Evolutionary conservation across 208 protist genomes (phyloP).

Genomic region (Herpetomonas samuelpessoai): DNA sequence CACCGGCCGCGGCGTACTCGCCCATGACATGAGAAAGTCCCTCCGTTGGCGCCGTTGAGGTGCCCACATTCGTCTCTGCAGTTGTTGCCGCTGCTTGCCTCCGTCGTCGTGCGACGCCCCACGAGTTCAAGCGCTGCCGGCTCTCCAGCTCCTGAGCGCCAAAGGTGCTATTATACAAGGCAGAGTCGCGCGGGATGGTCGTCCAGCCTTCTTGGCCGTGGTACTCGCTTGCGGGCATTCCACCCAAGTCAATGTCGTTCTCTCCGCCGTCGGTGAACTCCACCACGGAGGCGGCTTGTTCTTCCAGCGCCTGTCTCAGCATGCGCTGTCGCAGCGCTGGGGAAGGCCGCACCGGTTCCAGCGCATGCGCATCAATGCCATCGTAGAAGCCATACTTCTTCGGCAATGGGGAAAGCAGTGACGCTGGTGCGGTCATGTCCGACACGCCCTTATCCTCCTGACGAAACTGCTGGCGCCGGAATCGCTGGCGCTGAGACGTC

Average conservation of each 20-base stretch:
- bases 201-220: slow-evolving; percentile 73
- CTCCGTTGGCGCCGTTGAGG: neutral
- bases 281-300: slow-evolving; percentile 52
- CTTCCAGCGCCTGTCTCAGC: slow-evolving; percentile 57
- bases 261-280: slow-evolving; percentile 82
- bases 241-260: slow-evolving; percentile 71
- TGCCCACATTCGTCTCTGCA: neutral
- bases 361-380: slow-evolving; percentile 63
- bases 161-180: slow-evolving; percentile 62
- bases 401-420: slow-evolving; percentile 64
- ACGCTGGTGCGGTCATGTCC: slow-evolving; percentile 29
- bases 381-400: slow-evolving; percentile 62
- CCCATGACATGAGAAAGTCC: neutral
- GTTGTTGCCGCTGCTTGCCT: neutral
- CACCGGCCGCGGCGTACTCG: slow-evolving; percentile 3
- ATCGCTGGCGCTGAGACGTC: slow-evolving; percentile 4
- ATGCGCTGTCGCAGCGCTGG: slow-evolving; percentile 43
- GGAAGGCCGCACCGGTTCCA: slow-evolving; percentile 22
- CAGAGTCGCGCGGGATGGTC: slow-evolving; percentile 74
- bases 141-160: slow-evolving; percentile 62
- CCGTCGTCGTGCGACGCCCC: slow-evolving; percentile 31
- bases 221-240: slow-evolving; percentile 61
- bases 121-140: slow-evolving; percentile 77
- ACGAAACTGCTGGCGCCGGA: slow-evolving; percentile 28
- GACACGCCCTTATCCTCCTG: slow-evolving; percentile 15